Evolutionary conservation across 495 filamentous ascomycete species (phyloP).

Genomic region (Neurospora hispaniola): DNA sequence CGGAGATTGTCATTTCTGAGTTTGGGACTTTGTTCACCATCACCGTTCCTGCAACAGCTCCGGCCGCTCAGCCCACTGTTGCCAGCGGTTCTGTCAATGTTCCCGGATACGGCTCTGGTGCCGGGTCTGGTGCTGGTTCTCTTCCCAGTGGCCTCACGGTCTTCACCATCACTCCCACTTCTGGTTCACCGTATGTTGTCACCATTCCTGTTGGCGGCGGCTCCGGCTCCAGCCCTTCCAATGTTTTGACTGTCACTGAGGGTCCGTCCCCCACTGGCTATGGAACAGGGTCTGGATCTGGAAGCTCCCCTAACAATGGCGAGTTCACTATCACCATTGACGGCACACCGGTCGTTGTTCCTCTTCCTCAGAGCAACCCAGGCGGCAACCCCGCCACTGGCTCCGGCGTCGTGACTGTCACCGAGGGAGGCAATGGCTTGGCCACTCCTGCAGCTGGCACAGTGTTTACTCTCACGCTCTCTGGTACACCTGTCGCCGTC

Average conservation of each 20-base stretch:
- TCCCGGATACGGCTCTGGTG: background rate
- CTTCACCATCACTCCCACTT: slow-evolving; percentile 6
- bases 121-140: background rate
- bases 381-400: background rate
- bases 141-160: background rate
- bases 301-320: background rate
- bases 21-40: background rate
- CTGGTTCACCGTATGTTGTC: slow-evolving; percentile 8
- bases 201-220: slow-evolving; percentile 2
- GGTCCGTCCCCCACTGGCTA: background rate
- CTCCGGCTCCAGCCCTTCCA: background rate
- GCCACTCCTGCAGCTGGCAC: background rate
- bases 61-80: background rate
- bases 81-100: background rate
- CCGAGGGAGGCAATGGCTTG: background rate
- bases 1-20: background rate
- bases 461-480: background rate
- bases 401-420: background rate
- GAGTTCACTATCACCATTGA: background rate
- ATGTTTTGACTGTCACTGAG: background rate
- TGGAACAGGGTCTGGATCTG: background rate
- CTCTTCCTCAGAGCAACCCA: background rate
- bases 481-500: background rate
- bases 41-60: background rate
- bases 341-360: background rate